Conservation (phyloP, 225 moss, liverwort and hornwort species). For the Neckera pumila region DNA sequence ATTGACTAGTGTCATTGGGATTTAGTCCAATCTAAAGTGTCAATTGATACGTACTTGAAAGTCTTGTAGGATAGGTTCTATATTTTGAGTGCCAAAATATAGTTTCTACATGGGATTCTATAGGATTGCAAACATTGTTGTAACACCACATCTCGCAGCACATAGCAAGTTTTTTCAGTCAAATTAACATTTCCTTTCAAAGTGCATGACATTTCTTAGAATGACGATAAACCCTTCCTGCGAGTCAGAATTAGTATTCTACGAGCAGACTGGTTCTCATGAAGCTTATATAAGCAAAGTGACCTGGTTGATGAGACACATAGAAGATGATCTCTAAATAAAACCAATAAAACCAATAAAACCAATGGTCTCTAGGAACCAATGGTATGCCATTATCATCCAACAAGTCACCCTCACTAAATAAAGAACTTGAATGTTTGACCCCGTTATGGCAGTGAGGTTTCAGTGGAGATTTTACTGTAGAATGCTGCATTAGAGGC, state of each 20-base stretch:
- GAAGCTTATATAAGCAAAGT: not conserved
- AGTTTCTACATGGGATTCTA: not conserved
- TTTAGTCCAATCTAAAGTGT: not conserved
- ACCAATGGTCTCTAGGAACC: not conserved
- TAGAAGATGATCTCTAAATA: not conserved
- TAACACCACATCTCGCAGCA: rapidly evolving
- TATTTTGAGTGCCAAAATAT: not conserved
- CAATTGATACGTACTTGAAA: not conserved
- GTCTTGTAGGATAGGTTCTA: too few species aligned
- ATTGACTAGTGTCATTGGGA: not conserved
- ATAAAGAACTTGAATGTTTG: not conserved
- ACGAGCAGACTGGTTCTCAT: too few species aligned
- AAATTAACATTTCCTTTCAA: not conserved
- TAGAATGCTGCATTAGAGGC: not conserved
- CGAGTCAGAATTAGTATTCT: not conserved
- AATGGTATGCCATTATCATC: not conserved
- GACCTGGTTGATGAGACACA: not conserved
- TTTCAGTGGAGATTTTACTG: not conserved
- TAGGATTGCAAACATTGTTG: not conserved
- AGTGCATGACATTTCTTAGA: not conserved
- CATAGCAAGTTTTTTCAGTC: not conserved
- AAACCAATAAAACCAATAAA: not conserved
- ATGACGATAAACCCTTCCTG: not conserved
- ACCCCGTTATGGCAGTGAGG: not conserved
- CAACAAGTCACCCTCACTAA: not conserved